A percentile compares a stretch with the other conserved stretches of the same genome.
These are phyloP conservation scores for Phytophthora tubulina DNA, from an alignment of 352 stramenopile species.

Conservation along the genomic window DNA sequence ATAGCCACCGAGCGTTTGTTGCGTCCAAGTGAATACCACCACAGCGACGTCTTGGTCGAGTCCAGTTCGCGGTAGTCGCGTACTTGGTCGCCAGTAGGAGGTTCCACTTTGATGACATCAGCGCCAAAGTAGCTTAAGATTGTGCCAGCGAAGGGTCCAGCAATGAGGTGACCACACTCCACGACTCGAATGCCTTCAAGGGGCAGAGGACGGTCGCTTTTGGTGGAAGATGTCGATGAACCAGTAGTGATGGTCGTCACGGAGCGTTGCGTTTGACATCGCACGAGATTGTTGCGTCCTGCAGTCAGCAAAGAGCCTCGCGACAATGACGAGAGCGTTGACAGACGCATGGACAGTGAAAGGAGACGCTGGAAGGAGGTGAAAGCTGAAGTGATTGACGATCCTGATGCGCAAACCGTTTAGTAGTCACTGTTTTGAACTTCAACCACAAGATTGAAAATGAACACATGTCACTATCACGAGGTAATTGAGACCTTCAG, in stretches of 20 bases:
- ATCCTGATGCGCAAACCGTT: slow-evolving; percentile 29
- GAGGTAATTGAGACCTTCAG: slow-evolving; percentile 19
- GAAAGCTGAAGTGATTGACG: slow-evolving; percentile 33
- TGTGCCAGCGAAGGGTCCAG: slow-evolving; percentile 80
- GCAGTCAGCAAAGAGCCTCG: slow-evolving; percentile 22
- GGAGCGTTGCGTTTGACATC: slow-evolving; percentile 23
- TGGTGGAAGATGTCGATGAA: slow-evolving; percentile 19
- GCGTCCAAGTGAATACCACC: slow-evolving; percentile 90
- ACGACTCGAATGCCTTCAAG: slow-evolving; percentile 80
- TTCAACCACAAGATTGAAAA: slow-evolving; percentile 36
- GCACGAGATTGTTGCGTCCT: slow-evolving; percentile 8
- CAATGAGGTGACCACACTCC: slow-evolving; percentile 85
- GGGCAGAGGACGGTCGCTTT: slow-evolving; percentile 47
- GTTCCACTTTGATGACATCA: slow-evolving; percentile 93
- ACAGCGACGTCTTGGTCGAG: slow-evolving; percentile 78
- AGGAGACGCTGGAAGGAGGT: not conserved
- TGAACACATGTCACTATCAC: slow-evolving; percentile 16
- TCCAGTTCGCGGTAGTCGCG: slow-evolving; percentile 85
- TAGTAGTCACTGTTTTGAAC: slow-evolving; percentile 33
- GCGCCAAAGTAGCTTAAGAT: slow-evolving; percentile 92
- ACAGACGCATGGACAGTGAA: slow-evolving; percentile 9
- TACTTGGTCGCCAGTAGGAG: slow-evolving; percentile 84
- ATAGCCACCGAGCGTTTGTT: slow-evolving; percentile 90
- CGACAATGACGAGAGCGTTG: slow-evolving; percentile 7
- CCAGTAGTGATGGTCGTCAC: slow-evolving; percentile 49